Base-by-base conservation (phyloP, 768 basidiomycete species). In the Mycena kentingensis region DNA sequence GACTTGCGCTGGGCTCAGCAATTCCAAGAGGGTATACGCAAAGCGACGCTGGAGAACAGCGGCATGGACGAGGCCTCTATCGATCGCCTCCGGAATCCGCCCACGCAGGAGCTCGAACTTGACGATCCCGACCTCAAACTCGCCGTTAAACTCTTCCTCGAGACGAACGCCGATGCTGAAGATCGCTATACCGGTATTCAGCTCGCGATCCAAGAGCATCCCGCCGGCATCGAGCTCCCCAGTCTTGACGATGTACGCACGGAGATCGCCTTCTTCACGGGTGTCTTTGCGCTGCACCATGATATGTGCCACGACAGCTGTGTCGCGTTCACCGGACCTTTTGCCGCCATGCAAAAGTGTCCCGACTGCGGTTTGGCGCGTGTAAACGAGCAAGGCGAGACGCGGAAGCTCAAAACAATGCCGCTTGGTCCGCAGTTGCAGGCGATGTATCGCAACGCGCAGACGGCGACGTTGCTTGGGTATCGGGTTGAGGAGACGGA, bases 231-330 rank as follows among this genome's bases (percentile, higher is more conserved):
- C 29, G 35, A 57, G 12, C 32, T 62, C 16, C 44, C 51, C 2
- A 48, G 58, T 1, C 53, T 53, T 25, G 32, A 57, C 16, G 37
- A 45, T 2, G 47, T 59, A 11, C 56, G 62, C 37, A 26, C 29
- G 18, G 16, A 16, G 0, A 12, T 64, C 2, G 56, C 31, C 0
- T 34, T 58, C 3, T 21, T 65, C 7, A 63, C 44, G 8, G 63
- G 64, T 0, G 47, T 68, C 15, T 7, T 10, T 35, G 34, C 61
- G 3, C 51, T 68, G 26, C 22, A 44, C 7, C n/a, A 54, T 15
- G 63, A 67, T 41, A 65, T 68, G 65, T 68, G 67, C 46, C 38
- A 36, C 3, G 60, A 62, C 41, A 51, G 34, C 29, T 50, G 49
- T 18, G 24, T 50, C n/a, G 51, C 42, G 4, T 52, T 44, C 43